Conservation (phyloP, 345 rosid species). For the Hirschfeldia incana region DNA sequence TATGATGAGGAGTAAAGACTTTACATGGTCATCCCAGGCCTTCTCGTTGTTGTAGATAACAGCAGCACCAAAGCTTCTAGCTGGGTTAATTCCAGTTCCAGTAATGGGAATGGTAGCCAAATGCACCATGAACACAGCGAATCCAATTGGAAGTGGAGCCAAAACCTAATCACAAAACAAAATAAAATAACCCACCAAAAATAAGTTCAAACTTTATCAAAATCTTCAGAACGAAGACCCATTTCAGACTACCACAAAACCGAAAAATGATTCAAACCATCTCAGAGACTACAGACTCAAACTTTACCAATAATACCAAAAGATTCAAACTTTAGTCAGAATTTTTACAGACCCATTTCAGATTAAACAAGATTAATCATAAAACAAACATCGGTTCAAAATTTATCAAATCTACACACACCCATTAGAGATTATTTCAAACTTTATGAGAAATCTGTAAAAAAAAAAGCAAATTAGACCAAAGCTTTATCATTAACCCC, state of each 20-base stretch:
- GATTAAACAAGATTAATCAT: neutral
- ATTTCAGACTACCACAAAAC: neutral
- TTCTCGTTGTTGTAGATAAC: slow-evolving; percentile 61
- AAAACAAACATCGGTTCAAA: neutral
- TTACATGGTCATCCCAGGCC: slow-evolving; percentile 64
- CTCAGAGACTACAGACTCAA: too few species aligned
- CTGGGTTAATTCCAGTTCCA: slow-evolving; percentile 82
- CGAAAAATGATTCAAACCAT: neutral
- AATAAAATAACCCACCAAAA: neutral
- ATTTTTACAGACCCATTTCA: neutral
- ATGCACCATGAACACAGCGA: slow-evolving; percentile 78
- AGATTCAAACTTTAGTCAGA: neutral
- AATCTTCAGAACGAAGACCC: neutral
- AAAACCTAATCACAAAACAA: slow-evolving; percentile 31
- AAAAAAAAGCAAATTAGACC: too few species aligned
- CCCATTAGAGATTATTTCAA: too few species aligned
- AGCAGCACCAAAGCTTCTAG: slow-evolving; percentile 79
- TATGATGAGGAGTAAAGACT: neutral
- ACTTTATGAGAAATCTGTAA: too few species aligned
- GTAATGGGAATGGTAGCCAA: slow-evolving; percentile 84
- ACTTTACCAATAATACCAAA: too few species aligned
- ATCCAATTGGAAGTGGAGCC: slow-evolving; percentile 85
- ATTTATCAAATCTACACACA: too few species aligned
- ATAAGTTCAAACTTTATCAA: neutral
- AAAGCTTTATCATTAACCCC: neutral